A percentile compares a stretch with the other conserved stretches of the same genome.
Evolutionary conservation across 192 early-diverging fungal genomes (phyloP).

Genomic region (Coemansia sp.): DNA sequence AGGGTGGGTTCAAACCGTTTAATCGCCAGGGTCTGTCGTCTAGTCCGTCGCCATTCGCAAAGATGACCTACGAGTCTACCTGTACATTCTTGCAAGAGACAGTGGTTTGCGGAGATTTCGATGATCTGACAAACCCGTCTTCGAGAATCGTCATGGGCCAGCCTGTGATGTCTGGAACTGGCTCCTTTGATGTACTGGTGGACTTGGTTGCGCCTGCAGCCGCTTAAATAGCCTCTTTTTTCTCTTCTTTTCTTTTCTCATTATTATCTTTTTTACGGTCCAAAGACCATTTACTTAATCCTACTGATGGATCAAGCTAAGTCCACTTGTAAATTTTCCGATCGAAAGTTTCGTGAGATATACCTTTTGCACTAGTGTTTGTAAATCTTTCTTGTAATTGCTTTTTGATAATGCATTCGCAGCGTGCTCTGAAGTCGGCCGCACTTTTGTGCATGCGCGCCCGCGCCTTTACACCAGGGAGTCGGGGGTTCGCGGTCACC

Average conservation of each 20-base stretch:
- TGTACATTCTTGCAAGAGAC: conserved; percentile 93
- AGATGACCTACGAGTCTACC: conserved; percentile 99
- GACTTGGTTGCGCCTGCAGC: conserved; percentile 29
- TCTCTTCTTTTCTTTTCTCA: not conserved
- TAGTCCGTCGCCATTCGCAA: conserved; percentile 90
- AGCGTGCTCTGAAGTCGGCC: not conserved
- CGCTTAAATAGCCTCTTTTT: conserved; percentile 11
- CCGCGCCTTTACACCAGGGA: not conserved
- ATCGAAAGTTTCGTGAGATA: not conserved
- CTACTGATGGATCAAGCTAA: not conserved
- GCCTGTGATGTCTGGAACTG: conserved; percentile 91
- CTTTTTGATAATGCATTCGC: conserved; percentile 1
- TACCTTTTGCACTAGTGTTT: no score
- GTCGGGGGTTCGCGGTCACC: not conserved
- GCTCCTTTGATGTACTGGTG: conserved; percentile 85
- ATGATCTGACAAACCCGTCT: conserved; percentile 86
- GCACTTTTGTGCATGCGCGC: not conserved
- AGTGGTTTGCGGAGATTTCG: conserved; percentile 86
- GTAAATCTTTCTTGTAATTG: not conserved
- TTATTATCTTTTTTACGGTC: not conserved
- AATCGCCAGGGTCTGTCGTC: conserved; percentile 93
- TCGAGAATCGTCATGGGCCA: conserved; percentile 93
- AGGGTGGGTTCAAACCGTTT: conserved; percentile 98
- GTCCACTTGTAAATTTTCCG: not conserved
- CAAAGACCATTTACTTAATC: not conserved